Evolutionary conservation across 1,284 basidiomycete genomes (phyloP).

Genomic region (Trametes polyzona): DNA sequence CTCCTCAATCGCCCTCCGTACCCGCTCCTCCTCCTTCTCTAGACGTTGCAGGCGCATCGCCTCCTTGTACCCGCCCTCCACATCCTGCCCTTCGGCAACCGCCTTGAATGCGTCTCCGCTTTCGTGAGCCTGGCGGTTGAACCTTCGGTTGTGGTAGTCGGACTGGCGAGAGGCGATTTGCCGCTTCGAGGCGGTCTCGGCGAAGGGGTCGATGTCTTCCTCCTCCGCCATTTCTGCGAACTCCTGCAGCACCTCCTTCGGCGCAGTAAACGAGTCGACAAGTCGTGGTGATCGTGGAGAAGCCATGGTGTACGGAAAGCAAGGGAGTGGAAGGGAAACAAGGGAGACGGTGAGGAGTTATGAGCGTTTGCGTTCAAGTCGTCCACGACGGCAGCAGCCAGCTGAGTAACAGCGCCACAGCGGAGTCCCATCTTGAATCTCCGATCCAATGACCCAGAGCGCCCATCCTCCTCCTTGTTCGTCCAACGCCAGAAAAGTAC

Average conservation of each 20-base stretch:
- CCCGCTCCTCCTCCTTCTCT: slow-evolving; percentile 92
- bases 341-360: background rate
- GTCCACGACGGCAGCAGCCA: slow-evolving; percentile 4
- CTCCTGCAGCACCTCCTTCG: slow-evolving; percentile 94
- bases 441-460: slow-evolving; percentile 7
- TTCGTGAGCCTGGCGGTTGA: slow-evolving; percentile 79
- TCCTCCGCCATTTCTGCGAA: slow-evolving; percentile 92
- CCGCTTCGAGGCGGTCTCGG: slow-evolving; percentile 88
- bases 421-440: background rate
- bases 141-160: slow-evolving; percentile 95
- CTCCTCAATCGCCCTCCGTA: slow-evolving; percentile 86
- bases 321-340: slow-evolving; percentile 7
- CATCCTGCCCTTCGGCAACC: slow-evolving; percentile 62
- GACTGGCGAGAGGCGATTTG: slow-evolving; percentile 95
- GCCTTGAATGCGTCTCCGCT: slow-evolving; percentile 80
- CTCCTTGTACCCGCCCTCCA: slow-evolving; percentile 93
- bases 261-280: slow-evolving; percentile 88
- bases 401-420: slow-evolving; percentile 25
- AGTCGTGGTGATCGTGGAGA: slow-evolving; percentile 46
- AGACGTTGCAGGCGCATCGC: slow-evolving; percentile 92
- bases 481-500: too few species aligned
- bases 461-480: background rate
- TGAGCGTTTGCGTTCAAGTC: slow-evolving; percentile 12
- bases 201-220: slow-evolving; percentile 91
- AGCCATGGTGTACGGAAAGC: slow-evolving; percentile 35